Base-by-base conservation (phyloP, 75 land plant species). In the Pinus albicaulis region DNA sequence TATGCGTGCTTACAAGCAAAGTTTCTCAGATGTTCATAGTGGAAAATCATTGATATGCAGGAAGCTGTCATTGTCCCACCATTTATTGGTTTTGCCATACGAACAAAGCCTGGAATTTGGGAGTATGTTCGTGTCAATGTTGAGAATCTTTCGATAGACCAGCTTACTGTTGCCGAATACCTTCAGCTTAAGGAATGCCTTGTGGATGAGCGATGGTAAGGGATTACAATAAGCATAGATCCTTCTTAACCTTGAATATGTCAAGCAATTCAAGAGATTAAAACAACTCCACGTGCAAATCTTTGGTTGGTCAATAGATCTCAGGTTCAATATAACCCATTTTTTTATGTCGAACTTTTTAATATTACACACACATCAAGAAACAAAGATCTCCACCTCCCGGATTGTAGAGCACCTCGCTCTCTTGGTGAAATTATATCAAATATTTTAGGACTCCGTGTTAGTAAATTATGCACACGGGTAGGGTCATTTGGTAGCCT, bases 51-150 rank as follows among this genome's bases (percentile, higher is more conserved):
- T n/a, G 15, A 20, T 59, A 64, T 74, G 62, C 86, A 96, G 99
- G 99, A 96, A 79, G 99, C 98, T 7, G 89, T 87, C 12, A 90
- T 90, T 28, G 81, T 92, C 71, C 92, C 98, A 3, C 99, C 99
- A 7, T 78, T 81, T 82, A 90, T 96, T 63, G 95, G 85, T 12
- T 82, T 96, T 55, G 98, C 98, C 1, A 80, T 96, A 5, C 86
- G 99, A 48, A 88, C 91, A 1, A 79, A 78, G 59, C 99, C 99
- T 48, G 99, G 99, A 13, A 62, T 85, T 14, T 94, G 98, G 98
- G 95, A 96, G 62, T 89, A 77, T 80, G 85, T 92, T 24, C 84
- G 87, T 84, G 92, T 96, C 72, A 84, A 89, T 59, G 86, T 92
- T 7, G 89, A 90, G 41, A 83, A 90, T 68, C 83, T 96, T 41